These are phyloP conservation scores for Adansonia rubrostipa DNA, from an alignment of 441 rosid genomes.

Conservation along the genomic window DNA sequence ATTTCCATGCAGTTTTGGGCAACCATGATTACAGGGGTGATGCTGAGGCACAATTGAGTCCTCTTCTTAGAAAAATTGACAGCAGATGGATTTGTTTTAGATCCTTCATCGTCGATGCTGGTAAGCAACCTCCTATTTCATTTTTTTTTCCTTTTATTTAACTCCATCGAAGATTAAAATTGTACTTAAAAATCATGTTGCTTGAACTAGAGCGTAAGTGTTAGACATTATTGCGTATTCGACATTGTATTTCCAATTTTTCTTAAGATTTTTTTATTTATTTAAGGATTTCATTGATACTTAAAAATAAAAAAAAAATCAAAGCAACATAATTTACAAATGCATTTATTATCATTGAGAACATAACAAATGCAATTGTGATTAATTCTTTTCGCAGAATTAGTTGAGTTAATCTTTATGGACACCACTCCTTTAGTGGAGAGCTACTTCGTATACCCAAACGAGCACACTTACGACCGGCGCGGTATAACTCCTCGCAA, in stretches of 20 bases:
- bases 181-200: too few species aligned
- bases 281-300: background rate
- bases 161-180: background rate
- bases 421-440: slow-evolving; percentile 76
- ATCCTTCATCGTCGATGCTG: slow-evolving; percentile 59
- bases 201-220: too few species aligned
- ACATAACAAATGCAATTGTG: too few species aligned
- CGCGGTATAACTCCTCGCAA: slow-evolving; percentile 56
- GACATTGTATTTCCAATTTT: too few species aligned
- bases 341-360: too few species aligned
- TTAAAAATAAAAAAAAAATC: background rate
- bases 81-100: slow-evolving; percentile 75
- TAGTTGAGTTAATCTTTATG: slow-evolving; percentile 66
- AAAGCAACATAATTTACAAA: too few species aligned
- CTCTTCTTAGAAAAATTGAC: slow-evolving; percentile 55
- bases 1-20: slow-evolving; percentile 57
- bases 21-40: slow-evolving; percentile 83
- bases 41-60: slow-evolving; percentile 67
- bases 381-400: slow-evolving; percentile 32
- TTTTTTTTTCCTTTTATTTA: too few species aligned
- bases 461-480: slow-evolving; percentile 68
- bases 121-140: background rate
- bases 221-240: too few species aligned
- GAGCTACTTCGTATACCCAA: slow-evolving; percentile 52
- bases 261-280: too few species aligned